These are phyloP conservation scores for Huntiella bhutanensis DNA, from an alignment of 2,329 filamentous ascomycete genomes.

Conservation along the genomic window DNA sequence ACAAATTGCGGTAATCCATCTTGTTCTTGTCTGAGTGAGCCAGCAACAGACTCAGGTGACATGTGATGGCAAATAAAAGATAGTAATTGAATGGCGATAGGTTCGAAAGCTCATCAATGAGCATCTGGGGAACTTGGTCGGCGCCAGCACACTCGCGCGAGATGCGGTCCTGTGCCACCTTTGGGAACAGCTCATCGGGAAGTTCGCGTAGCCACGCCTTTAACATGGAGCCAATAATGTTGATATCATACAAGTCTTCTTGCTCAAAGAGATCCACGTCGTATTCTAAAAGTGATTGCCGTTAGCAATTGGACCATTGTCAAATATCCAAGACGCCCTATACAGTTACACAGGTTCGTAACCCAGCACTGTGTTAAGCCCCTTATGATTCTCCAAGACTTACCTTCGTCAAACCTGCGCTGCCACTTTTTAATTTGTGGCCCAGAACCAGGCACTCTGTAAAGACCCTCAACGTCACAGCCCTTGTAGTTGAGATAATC, in stretches of 20 bases:
- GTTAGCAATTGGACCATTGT: not conserved
- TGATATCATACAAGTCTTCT: conserved; percentile 81
- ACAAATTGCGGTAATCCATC: conserved; percentile 91
- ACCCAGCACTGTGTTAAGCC: not conserved
- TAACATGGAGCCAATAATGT: conserved; percentile 88
- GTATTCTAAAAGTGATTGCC: conserved; percentile 33
- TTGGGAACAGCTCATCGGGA: conserved; percentile 87
- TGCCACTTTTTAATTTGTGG: conserved; percentile 90
- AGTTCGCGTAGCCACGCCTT: conserved; percentile 90
- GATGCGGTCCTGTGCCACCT: conserved; percentile 61
- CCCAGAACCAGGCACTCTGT: conserved; percentile 77
- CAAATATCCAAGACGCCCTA: too few relatives aligned
- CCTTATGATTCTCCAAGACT: conserved; percentile 13
- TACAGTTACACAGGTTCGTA: not conserved
- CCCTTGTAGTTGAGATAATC: conserved; percentile 93
- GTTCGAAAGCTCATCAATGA: conserved; percentile 81
- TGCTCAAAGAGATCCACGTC: conserved; percentile 85
- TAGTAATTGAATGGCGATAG: conserved; percentile 97
- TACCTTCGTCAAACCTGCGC: conserved; percentile 70
- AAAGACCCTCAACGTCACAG: conserved; percentile 82
- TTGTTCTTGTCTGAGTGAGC: conserved; percentile 92
- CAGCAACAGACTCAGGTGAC: conserved; percentile 77
- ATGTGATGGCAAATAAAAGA: conserved; percentile 89
- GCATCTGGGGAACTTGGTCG: conserved; percentile 61
- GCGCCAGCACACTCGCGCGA: conserved; percentile 61